Base-by-base conservation (phyloP, 2,329 filamentous ascomycete species). In the Cucurbitaria berberidis region DNA sequence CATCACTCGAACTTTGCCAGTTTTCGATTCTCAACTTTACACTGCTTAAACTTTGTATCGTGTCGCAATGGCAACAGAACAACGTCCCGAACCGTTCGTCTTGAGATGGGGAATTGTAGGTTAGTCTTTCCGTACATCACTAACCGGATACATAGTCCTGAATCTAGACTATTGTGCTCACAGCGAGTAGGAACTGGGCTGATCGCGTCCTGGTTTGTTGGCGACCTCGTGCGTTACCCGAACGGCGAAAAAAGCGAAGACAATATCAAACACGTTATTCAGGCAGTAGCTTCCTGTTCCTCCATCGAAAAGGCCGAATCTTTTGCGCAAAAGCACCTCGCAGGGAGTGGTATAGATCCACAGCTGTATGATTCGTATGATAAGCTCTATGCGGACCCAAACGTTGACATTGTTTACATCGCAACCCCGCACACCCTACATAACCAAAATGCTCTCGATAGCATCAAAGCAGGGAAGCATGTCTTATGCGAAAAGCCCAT, bases 371-470 rank as follows among this genome's bases (percentile, higher is more conserved):
- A 87, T 51, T 88, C 86, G 10, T 96, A 96, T 75, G 81, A 85
- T 53, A 87, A 90, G 69, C 84, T 96, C 21, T 90, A 92, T 24
- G 81, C 82, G 30, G 89, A 95, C 72, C 78, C 86, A 6, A 82
- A 89, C 63, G 83, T 95, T 58, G 89, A 95, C 73, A 90, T 93
- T 63, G 77, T 96, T 77, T 96, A 95, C 75, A 85, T 96, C 45
- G 90, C 90, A 26, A 95, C 91, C 1, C 91, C 91, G 13, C 91
- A 95, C 78, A 90, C 88, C 62, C 90, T 95, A 74, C 91, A 96
- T 78, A 95, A 91, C 78, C 89, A 93, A 74, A 92, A 95, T 74
- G 83, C 85, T 60, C 89, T 91, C 83, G 82, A 93, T 16, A 88
- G 86, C 21, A 81, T 96, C 24, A 82, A 88, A 60, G 88, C 88